These are phyloP conservation scores for Leavenworthia alabamica DNA, from an alignment of 345 rosid genomes.

Conservation along the genomic window DNA sequence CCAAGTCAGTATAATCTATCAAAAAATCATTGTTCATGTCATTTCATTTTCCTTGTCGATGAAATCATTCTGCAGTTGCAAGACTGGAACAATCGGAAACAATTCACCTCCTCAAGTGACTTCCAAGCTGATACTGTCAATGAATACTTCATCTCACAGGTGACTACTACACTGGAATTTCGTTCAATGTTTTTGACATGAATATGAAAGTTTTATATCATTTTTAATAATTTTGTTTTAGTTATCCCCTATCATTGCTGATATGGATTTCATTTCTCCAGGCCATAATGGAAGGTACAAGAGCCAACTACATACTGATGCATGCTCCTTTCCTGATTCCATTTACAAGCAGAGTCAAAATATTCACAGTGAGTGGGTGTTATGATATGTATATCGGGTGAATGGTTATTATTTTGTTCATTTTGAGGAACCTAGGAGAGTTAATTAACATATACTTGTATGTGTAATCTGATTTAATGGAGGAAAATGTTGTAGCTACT, in stretches of 20 bases:
- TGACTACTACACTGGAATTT: conserved; percentile 33
- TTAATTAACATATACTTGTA: background rate
- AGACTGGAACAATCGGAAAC: conserved; percentile 92
- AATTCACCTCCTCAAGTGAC: conserved; percentile 70
- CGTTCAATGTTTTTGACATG: conserved; percentile 1
- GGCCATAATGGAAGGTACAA: conserved; percentile 81
- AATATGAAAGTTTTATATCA: background rate
- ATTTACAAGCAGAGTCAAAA: conserved; percentile 94
- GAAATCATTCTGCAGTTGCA: conserved; percentile 52
- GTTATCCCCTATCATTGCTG: conserved; percentile 10
- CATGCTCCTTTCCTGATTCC: conserved; percentile 97
- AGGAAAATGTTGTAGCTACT: background rate
- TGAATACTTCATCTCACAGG: conserved; percentile 93
- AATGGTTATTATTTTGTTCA: background rate
- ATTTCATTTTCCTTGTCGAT: conserved; percentile 16
- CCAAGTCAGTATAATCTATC: conserved; percentile 5
- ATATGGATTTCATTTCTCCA: conserved; percentile 30
- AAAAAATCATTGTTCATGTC: conserved; percentile 14
- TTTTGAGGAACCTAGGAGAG: conserved; percentile 5
- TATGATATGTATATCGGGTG: conserved; percentile 10
- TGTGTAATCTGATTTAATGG: background rate
- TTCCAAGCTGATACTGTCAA: conserved; percentile 91
- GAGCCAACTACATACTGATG: conserved; percentile 86
- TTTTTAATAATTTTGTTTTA: background rate
- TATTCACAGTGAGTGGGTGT: conserved; percentile 70